Evolutionary conservation across 75 land plant genomes (phyloP).

Genomic region (Picea glauca): DNA sequence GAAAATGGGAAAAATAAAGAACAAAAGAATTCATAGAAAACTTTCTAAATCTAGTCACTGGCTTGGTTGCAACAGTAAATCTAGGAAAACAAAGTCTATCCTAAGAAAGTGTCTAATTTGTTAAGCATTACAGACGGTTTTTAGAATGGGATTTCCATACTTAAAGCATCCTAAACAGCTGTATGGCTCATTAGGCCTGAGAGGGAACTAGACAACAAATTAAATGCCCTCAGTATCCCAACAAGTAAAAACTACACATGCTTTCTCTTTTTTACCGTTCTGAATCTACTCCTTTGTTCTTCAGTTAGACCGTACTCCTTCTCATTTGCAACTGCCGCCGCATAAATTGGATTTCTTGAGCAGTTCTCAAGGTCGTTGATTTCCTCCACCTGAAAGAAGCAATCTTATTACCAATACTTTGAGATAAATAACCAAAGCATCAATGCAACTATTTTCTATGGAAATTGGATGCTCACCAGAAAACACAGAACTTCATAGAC

Average conservation of each 20-base stretch:
- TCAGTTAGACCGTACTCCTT: slow-evolving; percentile 62
- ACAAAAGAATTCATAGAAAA: not conserved
- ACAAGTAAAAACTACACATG: not conserved
- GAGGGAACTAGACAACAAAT: not conserved
- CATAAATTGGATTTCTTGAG: slow-evolving; percentile 52
- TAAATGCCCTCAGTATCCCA: not conserved
- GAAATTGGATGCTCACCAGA: not conserved
- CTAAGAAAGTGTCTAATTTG: no score
- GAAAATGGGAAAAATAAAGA: not conserved
- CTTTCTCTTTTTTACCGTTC: slow-evolving; percentile 46
- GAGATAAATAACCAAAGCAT: not conserved
- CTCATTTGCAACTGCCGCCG: slow-evolving; percentile 79
- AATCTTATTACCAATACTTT: not conserved
- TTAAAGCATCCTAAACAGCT: not conserved
- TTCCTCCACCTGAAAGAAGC: slow-evolving; percentile 78
- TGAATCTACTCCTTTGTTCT: slow-evolving; percentile 65
- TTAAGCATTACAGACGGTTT: no score
- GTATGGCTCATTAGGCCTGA: not conserved
- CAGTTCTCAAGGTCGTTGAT: slow-evolving; percentile 75
- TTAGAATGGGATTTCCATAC: no score
- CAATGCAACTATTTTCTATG: not conserved
- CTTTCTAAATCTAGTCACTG: not conserved
- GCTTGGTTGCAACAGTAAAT: no score
- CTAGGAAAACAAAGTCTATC: no score
- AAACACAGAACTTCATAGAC: not conserved